A percentile compares a stretch with the other conserved stretches of the same genome.
Evolutionary conservation across 805 yeast species (phyloP).

Genomic region (Candida coleopterorum): DNA sequence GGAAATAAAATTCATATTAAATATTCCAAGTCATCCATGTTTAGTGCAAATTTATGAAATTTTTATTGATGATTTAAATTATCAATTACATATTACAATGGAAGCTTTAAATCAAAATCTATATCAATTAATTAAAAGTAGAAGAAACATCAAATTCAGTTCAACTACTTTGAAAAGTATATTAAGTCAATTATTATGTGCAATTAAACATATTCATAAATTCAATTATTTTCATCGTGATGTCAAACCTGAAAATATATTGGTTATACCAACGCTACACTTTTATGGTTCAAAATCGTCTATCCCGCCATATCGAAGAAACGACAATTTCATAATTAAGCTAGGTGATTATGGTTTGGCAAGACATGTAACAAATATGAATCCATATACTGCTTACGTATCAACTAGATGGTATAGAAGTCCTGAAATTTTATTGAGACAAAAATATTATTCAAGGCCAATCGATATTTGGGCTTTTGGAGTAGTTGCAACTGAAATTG

Average conservation of each 20-base stretch:
- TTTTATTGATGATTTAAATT: slow-evolving; percentile 60
- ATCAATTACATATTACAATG: slow-evolving; percentile 76
- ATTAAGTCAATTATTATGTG: slow-evolving; percentile 66
- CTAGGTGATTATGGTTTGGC: slow-evolving; percentile 81
- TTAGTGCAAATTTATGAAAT: slow-evolving; percentile 74
- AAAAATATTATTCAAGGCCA: slow-evolving; percentile 58
- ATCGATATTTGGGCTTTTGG: slow-evolving; percentile 88
- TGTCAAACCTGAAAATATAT: slow-evolving; percentile 88
- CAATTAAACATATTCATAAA: slow-evolving; percentile 75
- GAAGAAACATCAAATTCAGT: slow-evolving; percentile 52
- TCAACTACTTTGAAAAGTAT: slow-evolving; percentile 59
- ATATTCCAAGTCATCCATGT: slow-evolving; percentile 66
- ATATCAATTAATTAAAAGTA: slow-evolving; percentile 66
- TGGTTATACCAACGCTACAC: slow-evolving; percentile 55
- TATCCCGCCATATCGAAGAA: slow-evolving; percentile 36
- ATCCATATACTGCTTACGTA: slow-evolving; percentile 68
- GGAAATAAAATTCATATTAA: slow-evolving; percentile 61
- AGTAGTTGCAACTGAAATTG: slow-evolving; percentile 67
- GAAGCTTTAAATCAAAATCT: slow-evolving; percentile 83
- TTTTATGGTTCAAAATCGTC: slow-evolving; percentile 43
- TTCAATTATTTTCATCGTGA: slow-evolving; percentile 78
- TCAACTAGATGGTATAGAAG: slow-evolving; percentile 86
- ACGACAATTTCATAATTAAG: slow-evolving; percentile 57
- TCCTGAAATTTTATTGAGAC: slow-evolving; percentile 72
- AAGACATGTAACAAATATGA: slow-evolving; percentile 48